phyloP scores from a whole-genome alignment of 495 filamentous ascomycete genomes.

The Pseudomonodictys pantanalensis region DNA sequence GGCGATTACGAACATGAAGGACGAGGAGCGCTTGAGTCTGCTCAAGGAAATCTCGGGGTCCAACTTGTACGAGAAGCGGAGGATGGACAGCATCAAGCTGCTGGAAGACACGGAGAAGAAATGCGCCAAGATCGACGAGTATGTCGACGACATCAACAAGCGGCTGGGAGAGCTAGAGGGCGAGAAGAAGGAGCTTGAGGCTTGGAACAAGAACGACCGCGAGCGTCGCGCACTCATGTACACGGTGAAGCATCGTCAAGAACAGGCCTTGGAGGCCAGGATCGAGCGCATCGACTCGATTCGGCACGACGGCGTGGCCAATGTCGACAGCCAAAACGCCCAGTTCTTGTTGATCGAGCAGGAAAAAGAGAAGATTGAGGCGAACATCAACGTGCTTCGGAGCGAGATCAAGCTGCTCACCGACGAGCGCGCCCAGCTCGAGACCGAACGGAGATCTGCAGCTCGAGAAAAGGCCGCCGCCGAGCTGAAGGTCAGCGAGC shows the following conservation, averaged over 20 bases:
- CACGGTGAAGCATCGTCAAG: conserved; percentile 86
- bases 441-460: conserved; percentile 81
- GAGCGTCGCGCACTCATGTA: conserved; percentile 92
- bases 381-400: conserved; percentile 71
- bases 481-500: conserved; percentile 77
- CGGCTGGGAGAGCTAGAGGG: conserved; percentile 87
- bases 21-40: conserved; percentile 79
- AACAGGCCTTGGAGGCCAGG: conserved; percentile 69
- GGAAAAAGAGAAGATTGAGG: conserved; percentile 72
- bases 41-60: conserved; percentile 97
- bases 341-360: conserved; percentile 76
- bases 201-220: conserved; percentile 90
- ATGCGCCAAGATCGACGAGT: conserved; percentile 87
- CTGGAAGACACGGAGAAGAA: conserved; percentile 97
- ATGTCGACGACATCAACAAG: conserved; percentile 85
- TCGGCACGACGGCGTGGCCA: conserved; percentile 74
- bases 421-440: conserved; percentile 83
- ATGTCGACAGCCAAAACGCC: conserved; percentile 75
- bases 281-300: conserved; percentile 81
- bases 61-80: conserved; percentile 89
- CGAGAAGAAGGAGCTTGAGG: conserved; percentile 91
- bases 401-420: conserved; percentile 81
- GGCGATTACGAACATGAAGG: conserved; percentile 96
- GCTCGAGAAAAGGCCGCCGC: conserved; percentile 74
- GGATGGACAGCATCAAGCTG: conserved; percentile 88